Percentiles rank a stretch among this genome's conserved stretches.
Evolutionary conservation across 176 grass and related monocot genomes (phyloP).

Genomic region (Zizania latifolia): DNA sequence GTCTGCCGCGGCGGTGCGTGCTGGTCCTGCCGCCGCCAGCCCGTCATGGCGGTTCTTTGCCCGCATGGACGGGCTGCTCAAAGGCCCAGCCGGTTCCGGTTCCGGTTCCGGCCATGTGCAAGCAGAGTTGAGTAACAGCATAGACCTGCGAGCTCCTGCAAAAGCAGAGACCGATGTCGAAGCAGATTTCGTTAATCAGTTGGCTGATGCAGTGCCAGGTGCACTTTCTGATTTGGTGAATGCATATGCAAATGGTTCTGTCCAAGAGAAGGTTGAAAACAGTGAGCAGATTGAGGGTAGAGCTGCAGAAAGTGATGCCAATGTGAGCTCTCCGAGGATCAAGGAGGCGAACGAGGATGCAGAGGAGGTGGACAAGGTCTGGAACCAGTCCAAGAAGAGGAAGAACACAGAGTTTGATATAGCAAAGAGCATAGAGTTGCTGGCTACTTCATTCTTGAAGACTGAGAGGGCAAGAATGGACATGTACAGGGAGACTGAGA

Average conservation of each 20-base stretch:
- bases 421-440: constrained; percentile 67
- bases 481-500: constrained; percentile 70
- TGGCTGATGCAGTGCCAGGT: constrained; percentile 13
- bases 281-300: constrained; percentile 33
- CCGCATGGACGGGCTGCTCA: constrained; percentile 74
- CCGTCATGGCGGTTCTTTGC: constrained; percentile 76
- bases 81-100: constrained; percentile 7
- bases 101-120: too few species aligned
- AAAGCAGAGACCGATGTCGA: constrained; percentile 50
- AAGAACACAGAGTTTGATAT: constrained; percentile 34
- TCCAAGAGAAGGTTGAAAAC: constrained; percentile 28
- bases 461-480: constrained; percentile 73
- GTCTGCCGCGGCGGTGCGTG: constrained; percentile 34
- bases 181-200: constrained; percentile 24
- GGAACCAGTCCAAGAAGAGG: constrained; percentile 26
- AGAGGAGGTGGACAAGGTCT: constrained; percentile 32
- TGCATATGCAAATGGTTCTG: constrained; percentile 28
- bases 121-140: background rate
- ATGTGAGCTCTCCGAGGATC: constrained; percentile 42
- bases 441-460: constrained; percentile 65
- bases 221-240: constrained; percentile 26
- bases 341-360: constrained; percentile 36
- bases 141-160: constrained; percentile 28
- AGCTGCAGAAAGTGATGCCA: constrained; percentile 27
- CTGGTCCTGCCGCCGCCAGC: constrained; percentile 15